Base-by-base conservation (phyloP, 2,329 filamentous ascomycete genomes). In the Paracorniculantispora psalliotae region DNA sequence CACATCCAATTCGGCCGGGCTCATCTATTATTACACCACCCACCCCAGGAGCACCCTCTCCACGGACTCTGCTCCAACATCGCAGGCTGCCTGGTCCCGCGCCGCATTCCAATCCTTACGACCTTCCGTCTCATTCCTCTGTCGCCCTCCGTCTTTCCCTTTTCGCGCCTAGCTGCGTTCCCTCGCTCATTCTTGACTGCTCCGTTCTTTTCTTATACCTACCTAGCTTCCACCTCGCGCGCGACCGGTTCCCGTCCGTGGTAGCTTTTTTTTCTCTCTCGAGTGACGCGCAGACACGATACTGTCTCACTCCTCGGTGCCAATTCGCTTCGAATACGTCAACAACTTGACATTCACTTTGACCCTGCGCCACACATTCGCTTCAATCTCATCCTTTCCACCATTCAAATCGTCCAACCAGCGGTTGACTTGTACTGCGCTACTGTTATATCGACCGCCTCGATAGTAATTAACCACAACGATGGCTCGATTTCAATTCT, bases 61-160 rank as follows among this genome's bases (percentile, higher is more conserved):
- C 43, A 4, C 30, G 15, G 28, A 56, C 35, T 57, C 35, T 57
- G 26, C 46, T 50, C 23, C 23, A 50, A 50, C 54, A 57, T 50
- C 54, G 33, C 35, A 30, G 35, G 54, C 54, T 49, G 54, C 46
- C 25, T 50, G 25, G 54, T 57, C 33, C 33, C 33, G 46, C 54
- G 54, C 44, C 33, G 44, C 33, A 49, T 49, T 56, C 35, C 46
- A 50, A 50, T 57, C 43, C 25, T 50, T 57, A 41, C 35, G n/a
- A 57, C 46, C 23, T 57, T 41, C 35, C 54, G n/a, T 37, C 23
- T n/a, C n/a, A 41, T 33, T 57, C 54, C 46, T 50, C 19, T 28
- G 33, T 25, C 44, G 13, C 17, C 21, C 12, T 43, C 44, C 19
- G 46, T 50, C 54, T 23, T 57, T 57, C 54, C 35, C 25, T 47